phyloP scores from a whole-genome alignment of 257 asterid genomes.

The Rehmannia glutinosa region DNA sequence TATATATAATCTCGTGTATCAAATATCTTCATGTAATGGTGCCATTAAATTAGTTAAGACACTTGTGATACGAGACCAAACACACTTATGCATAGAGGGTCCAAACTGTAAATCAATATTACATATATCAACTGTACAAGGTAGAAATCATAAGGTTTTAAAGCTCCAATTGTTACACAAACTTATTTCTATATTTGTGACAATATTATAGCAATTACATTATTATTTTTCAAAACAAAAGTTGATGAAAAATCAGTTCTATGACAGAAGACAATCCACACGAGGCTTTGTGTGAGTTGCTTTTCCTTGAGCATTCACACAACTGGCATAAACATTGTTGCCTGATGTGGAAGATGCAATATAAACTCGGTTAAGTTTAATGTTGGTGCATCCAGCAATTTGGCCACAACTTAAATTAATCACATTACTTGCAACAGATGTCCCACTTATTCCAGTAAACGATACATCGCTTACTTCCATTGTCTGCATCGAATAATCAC shows the following conservation, averaged over 20 bases:
- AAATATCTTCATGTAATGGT: no score
- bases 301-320: slow-evolving; percentile 55
- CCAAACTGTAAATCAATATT: no score
- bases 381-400: slow-evolving; percentile 35
- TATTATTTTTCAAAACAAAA: no score
- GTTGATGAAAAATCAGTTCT: neutral
- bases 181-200: no score
- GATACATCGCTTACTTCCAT: slow-evolving; percentile 50
- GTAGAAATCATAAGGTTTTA: no score
- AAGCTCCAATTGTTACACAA: no score
- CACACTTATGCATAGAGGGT: no score
- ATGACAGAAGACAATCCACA: slow-evolving; percentile 42
- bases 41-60: no score
- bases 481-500: slow-evolving; percentile 37
- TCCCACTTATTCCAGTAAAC: slow-evolving; percentile 45
- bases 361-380: slow-evolving; percentile 38
- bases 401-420: slow-evolving; percentile 50
- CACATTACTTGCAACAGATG: slow-evolving; percentile 42
- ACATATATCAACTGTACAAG: no score
- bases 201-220: no score
- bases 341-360: slow-evolving; percentile 31
- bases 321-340: slow-evolving; percentile 32
- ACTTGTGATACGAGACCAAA: no score
- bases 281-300: slow-evolving; percentile 42
- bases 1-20: no score